Base-by-base conservation (phyloP, 306 rosid genomes). In the Quillaja saponaria region DNA sequence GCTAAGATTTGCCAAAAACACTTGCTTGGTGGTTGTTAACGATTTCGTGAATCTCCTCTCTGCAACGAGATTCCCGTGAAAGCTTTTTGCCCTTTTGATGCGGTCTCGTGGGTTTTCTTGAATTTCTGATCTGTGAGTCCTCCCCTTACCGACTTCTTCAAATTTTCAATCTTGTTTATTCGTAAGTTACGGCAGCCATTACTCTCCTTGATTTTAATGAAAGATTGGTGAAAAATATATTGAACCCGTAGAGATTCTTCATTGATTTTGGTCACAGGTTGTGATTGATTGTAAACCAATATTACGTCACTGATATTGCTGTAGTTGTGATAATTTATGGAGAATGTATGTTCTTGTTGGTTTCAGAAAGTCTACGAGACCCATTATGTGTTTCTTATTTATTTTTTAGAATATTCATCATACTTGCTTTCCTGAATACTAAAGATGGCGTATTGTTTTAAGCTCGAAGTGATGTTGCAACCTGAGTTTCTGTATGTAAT, bases 91-190 rank as follows among this genome's bases (percentile, higher is more conserved):
- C 31, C 45, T 18, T 51, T 59, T 34, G 8, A 59, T 39, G 12
- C 16, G 58, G 47, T 25, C 41, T 35, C 73, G n/a, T 44, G 38
- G 25, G 21, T 13, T 51, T 58, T 65, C 3, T 12, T 14, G 8
- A 39, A 55, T 39, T 55, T 8, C 34, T 55, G 15, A 25, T 49
- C 49, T 56, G 64, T 49, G 63, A 67, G 78, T 34, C 59, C 40
- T 38, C 20, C 7, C 8, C 5, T 61, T 49, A 34, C 10, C 10
- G 31, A 18, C 19, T 53, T 19, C 13, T 28, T 13, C 40, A 25
- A 39, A 25, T 52, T 64, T 67, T 56, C 18, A 62, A 31, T 55
- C 45, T 40, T 39, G 13, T 40, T n/a, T n/a, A 12, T 15, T 6
- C 20, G 21, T 54, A 7, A 2, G 14, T 52, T 55, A 34, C 49